Conservation (phyloP, 2,329 filamentous ascomycete genomes). For the Amphichorda felina region DNA sequence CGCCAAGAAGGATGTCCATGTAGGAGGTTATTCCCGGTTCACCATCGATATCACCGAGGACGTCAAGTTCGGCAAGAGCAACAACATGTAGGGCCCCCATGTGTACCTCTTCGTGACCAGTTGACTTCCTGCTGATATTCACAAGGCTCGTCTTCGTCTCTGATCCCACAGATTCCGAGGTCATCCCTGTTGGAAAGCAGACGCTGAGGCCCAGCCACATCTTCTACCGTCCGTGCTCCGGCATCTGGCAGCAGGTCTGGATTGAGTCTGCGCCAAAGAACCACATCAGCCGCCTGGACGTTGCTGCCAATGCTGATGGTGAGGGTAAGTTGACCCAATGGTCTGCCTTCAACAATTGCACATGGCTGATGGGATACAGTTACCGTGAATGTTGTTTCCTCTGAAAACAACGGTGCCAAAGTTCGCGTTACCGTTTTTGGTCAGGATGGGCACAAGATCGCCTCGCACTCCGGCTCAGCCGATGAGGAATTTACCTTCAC, state of each 20-base stretch:
- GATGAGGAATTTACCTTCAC: constrained; percentile 41
- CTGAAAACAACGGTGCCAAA: constrained; percentile 16
- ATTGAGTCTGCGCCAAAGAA: constrained; percentile 48
- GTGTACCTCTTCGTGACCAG: neutral
- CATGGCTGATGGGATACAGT: constrained; percentile 23
- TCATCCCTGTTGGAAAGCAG: constrained; percentile 58
- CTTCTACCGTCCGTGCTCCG: constrained; percentile 61
- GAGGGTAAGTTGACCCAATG: constrained; percentile 22
- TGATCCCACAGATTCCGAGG: constrained; percentile 51
- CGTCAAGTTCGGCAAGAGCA: constrained; percentile 27
- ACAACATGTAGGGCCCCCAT: constrained; percentile 33
- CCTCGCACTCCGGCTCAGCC: constrained; percentile 28
- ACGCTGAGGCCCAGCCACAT: constrained; percentile 45
- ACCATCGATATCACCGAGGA: constrained; percentile 43
- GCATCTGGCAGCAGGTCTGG: constrained; percentile 68
- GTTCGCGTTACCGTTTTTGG: constrained; percentile 24
- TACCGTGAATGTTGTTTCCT: constrained; percentile 40
- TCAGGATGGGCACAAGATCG: constrained; percentile 25
- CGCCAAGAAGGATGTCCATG: constrained; percentile 34
- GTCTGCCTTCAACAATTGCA: neutral
- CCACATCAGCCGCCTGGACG: constrained; percentile 45
- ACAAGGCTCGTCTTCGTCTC: constrained; percentile 49
- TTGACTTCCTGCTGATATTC: neutral
- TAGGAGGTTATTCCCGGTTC: constrained; percentile 52
- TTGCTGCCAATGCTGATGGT: constrained; percentile 45